A percentile compares a stretch with the other conserved stretches of the same genome.
Conservation (phyloP, 2,329 filamentous ascomycete species). For the Penicillium sclerotiorum region DNA sequence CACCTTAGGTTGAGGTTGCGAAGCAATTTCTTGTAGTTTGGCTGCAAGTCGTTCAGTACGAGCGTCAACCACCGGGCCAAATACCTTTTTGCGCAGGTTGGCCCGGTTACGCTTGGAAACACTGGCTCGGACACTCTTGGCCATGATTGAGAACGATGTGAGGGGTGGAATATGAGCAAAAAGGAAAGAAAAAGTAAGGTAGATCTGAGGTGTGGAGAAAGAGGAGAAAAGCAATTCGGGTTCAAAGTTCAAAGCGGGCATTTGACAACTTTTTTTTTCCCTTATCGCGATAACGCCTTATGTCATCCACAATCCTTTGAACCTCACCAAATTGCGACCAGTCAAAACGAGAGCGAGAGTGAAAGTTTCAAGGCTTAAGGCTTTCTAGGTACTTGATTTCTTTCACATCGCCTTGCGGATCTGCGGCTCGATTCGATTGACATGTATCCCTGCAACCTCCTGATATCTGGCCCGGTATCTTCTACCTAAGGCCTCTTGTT, state of each 20-base stretch:
- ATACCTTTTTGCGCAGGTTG: conserved; percentile 77
- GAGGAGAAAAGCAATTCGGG: not conserved
- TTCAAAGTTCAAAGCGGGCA: too few relatives aligned
- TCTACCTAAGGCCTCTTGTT: conserved; percentile 23
- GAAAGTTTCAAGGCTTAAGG: not conserved
- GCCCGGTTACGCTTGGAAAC: conserved; percentile 80
- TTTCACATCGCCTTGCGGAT: not conserved
- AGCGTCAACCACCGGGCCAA: conserved; percentile 78
- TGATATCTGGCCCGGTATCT: conserved; percentile 23
- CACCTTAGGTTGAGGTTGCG: conserved; percentile 69
- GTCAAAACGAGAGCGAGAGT: not conserved
- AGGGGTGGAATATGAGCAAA: not conserved
- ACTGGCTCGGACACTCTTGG: conserved; percentile 81
- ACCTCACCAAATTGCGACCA: not conserved
- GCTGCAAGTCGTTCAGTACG: conserved; percentile 81
- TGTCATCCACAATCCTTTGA: conserved; percentile 33
- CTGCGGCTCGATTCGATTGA: conserved; percentile 18
- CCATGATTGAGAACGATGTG: conserved; percentile 63
- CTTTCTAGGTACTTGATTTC: not conserved
- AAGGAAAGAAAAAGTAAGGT: not conserved
- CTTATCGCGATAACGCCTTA: conserved; percentile 29
- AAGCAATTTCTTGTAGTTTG: conserved; percentile 79
- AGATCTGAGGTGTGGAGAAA: not conserved
- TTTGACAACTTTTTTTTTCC: not conserved
- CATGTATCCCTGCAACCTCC: conserved; percentile 32